Evolutionary conservation across 2,329 filamentous ascomycete genomes (phyloP).

Genomic region (Camptophora hylomeconis): DNA sequence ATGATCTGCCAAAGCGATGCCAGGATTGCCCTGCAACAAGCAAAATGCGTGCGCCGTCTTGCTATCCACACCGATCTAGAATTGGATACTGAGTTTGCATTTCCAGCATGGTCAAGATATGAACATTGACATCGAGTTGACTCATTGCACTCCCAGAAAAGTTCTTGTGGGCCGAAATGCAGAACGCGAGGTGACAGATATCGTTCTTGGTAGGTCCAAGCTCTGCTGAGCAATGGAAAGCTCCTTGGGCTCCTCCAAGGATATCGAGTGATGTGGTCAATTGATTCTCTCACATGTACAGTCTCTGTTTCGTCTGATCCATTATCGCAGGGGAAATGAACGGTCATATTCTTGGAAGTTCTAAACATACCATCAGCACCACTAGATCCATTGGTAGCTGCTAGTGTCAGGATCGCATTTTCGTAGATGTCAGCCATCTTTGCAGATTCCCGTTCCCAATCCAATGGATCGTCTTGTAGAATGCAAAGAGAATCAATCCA

Average conservation of each 20-base stretch:
- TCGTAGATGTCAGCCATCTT: conserved; percentile 11
- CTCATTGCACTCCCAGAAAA: conserved; percentile 10
- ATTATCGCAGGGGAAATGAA: conserved; percentile 1
- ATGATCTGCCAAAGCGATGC: conserved; percentile 2
- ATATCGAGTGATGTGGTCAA: background rate
- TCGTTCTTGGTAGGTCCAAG: conserved; percentile 11
- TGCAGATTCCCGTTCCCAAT: conserved; percentile 8
- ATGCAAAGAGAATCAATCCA: conserved; percentile 19
- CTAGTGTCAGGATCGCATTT: conserved; percentile 7
- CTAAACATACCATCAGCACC: conserved; percentile 1
- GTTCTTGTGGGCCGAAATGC: conserved; percentile 5
- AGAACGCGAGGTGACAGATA: conserved; percentile 7
- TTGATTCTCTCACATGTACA: conserved; percentile 1
- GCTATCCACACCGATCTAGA: conserved; percentile 1
- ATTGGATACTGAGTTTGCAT: conserved; percentile 2
- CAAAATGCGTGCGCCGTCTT: conserved; percentile 1
- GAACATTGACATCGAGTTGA: conserved; percentile 4
- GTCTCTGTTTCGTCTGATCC: conserved; percentile 1
- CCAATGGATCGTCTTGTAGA: conserved; percentile 14
- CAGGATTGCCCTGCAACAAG: background rate
- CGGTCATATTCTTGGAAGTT: background rate
- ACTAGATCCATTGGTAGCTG: conserved; percentile 3
- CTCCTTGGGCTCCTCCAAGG: conserved; percentile 3
- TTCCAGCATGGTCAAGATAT: conserved; percentile 3
- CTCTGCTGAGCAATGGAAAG: conserved; percentile 5